Conservation (phyloP, 768 basidiomycete genomes). For the Boletus tylopilopsis region DNA sequence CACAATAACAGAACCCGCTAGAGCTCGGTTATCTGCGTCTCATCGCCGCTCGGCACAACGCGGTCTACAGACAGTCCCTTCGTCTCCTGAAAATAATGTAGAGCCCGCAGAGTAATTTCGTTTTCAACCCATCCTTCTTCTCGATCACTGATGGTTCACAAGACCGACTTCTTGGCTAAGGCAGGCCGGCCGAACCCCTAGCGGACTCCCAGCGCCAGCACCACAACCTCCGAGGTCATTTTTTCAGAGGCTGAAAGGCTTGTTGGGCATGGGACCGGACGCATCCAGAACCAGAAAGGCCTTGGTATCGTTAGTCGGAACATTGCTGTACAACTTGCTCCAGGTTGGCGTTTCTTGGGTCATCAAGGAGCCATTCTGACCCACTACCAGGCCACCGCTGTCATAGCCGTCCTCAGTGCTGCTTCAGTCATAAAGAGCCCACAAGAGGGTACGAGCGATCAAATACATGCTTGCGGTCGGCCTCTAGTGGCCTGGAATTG, state of each 20-base stretch:
- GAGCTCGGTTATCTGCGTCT: slow-evolving; percentile 29
- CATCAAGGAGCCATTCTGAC: not conserved
- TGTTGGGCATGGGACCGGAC: slow-evolving; percentile 52
- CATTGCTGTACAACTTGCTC: slow-evolving; percentile 43
- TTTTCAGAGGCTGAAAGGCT: slow-evolving; percentile 29
- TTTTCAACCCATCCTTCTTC: slow-evolving; percentile 3
- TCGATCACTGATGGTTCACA: slow-evolving; percentile 18
- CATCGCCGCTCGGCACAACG: slow-evolving; percentile 27
- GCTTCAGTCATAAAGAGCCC: slow-evolving; percentile 48
- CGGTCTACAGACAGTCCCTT: slow-evolving; percentile 16
- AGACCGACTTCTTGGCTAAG: slow-evolving; percentile 24
- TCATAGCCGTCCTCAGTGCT: slow-evolving; percentile 48
- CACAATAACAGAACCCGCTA: slow-evolving; percentile 18
- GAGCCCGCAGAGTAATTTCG: slow-evolving; percentile 16
- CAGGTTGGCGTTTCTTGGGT: slow-evolving; percentile 43
- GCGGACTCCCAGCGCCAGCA: slow-evolving; percentile 2
- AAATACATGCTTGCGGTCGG: slow-evolving; percentile 61
- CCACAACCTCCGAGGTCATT: slow-evolving; percentile 16
- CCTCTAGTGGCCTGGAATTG: slow-evolving; percentile 67
- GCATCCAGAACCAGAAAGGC: slow-evolving; percentile 51
- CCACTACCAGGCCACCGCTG: slow-evolving; percentile 42
- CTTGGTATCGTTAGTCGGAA: slow-evolving; percentile 50
- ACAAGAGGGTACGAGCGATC: slow-evolving; percentile 36
- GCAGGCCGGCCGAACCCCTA: slow-evolving; percentile 22
- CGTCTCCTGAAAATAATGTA: slow-evolving; percentile 17